These are phyloP conservation scores for Colletotrichum sojae DNA, from an alignment of 2,329 filamentous ascomycete genomes.

Conservation along the genomic window DNA sequence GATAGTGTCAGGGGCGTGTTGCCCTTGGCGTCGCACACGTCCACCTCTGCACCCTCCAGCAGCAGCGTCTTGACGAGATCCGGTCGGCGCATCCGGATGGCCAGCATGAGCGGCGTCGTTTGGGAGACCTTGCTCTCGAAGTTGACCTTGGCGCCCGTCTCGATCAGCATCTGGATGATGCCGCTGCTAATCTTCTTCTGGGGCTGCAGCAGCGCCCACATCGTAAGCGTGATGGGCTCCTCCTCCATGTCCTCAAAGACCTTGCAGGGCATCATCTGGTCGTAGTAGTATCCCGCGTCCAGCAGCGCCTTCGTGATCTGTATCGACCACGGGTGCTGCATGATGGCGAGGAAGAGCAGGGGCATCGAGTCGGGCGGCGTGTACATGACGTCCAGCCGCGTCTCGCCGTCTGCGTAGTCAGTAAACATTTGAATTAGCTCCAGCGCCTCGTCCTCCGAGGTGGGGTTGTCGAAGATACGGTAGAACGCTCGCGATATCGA, in stretches of 20 bases:
- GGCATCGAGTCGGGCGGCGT: slow-evolving; percentile 59
- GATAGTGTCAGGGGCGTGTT: slow-evolving; percentile 74
- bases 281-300: slow-evolving; percentile 72
- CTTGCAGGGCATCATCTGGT: slow-evolving; percentile 62
- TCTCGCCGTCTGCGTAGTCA: slow-evolving; percentile 63
- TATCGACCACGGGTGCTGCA: slow-evolving; percentile 68
- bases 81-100: slow-evolving; percentile 68
- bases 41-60: slow-evolving; percentile 71
- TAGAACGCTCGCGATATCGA: slow-evolving; percentile 69
- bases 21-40: slow-evolving; percentile 68
- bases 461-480: slow-evolving; percentile 66
- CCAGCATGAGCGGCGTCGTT: slow-evolving; percentile 71
- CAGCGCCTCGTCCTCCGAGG: slow-evolving; percentile 65
- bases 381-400: slow-evolving; percentile 66
- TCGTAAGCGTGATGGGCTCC: slow-evolving; percentile 70
- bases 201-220: slow-evolving; percentile 74
- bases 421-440: slow-evolving; percentile 66
- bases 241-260: slow-evolving; percentile 63
- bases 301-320: slow-evolving; percentile 67
- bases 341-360: slow-evolving; percentile 66
- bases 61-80: slow-evolving; percentile 72
- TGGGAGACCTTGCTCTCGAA: slow-evolving; percentile 66
- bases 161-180: slow-evolving; percentile 71
- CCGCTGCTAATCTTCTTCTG: slow-evolving; percentile 73
- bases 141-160: slow-evolving; percentile 69